Evolutionary conservation across 257 asterid species (phyloP), one percentile per base, ranked within the genome.

Genomic region (Salvia hispanica): DNA sequence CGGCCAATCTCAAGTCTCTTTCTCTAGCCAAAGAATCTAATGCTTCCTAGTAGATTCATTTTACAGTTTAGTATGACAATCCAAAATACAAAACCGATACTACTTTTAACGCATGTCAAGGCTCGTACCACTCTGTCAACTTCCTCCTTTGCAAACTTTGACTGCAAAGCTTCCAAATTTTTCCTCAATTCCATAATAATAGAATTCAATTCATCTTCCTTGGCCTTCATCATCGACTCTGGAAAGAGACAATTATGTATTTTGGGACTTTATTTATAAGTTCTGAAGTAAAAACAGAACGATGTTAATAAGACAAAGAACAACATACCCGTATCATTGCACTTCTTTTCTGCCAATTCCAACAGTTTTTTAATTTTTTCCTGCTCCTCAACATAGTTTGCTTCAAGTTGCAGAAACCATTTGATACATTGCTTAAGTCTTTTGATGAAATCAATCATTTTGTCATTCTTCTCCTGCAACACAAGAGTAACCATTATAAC

Each of bases 401-500:
- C 95, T 74, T 94, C 97, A 31, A 84, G 86, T 67, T 86, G 96
- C 54, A 85, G 96, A 75, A 88, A 89, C 99, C 98, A 91, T 81
- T 64, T 86, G 44, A 94, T 71, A 56, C 98, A 84, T 28, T 78
- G 90, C 83, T 83, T 94, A 9, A 91, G 92, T 77, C 91, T 83
- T 78, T 76, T 80, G 36, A 91, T 87, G 64, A 66, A 79, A 7
- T 91, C 96, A 3, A 65, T 45, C 97, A 82, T 87, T 63, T 76
- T 86, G 13, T 87, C 96, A 64, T 85, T 79, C 74, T 83, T 89
- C 76, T 88, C 99, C 98, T 94, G 77, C 36, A 72, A 44, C 58
- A 70, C 18, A 53, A 50, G 51, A 34, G 7, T 47, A 55, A 16
- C 40, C 53, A 62, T 13, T 8, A 46, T 21, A 25, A 47, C 46